These are phyloP conservation scores for Mallotus japonicus DNA, from an alignment of 441 rosid genomes.

Conservation along the genomic window DNA sequence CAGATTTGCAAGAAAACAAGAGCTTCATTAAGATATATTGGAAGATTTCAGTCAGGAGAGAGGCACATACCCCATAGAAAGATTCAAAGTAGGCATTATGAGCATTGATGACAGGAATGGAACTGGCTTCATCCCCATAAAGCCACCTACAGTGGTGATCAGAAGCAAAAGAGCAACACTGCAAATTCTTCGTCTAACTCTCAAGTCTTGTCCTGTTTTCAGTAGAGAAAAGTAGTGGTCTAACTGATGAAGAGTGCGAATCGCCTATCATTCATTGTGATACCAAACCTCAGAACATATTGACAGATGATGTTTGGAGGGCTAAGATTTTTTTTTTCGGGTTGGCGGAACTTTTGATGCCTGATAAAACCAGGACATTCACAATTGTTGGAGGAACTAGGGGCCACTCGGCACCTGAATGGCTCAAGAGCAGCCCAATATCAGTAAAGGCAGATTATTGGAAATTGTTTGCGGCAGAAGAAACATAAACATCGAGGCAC, in stretches of 20 bases:
- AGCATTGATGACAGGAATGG: background rate
- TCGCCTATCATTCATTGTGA: constrained; percentile 36
- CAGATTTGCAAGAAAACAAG: constrained; percentile 26
- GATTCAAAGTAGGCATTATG: constrained; percentile 23
- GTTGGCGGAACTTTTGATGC: constrained; percentile 31
- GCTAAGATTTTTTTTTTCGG: constrained; percentile 37
- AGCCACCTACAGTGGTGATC: no score
- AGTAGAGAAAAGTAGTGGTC: no score
- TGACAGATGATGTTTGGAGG: constrained; percentile 17
- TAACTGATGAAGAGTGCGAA: constrained; percentile 36
- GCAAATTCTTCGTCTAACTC: no score
- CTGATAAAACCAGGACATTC: constrained; percentile 32
- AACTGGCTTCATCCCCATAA: no score
- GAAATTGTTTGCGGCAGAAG: constrained; percentile 29
- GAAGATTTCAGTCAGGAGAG: background rate
- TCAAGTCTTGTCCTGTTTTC: no score
- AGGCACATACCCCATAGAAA: background rate
- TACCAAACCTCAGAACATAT: constrained; percentile 41
- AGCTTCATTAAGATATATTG: constrained; percentile 30
- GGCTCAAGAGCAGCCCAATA: constrained; percentile 15
- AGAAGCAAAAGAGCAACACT: no score
- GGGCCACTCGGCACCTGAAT: constrained; percentile 26
- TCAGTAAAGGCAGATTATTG: constrained; percentile 27
- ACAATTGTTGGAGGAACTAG: constrained; percentile 22
- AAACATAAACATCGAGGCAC: constrained; percentile 10